Conservation (phyloP, 371 early-diverging fungal genomes). For the Mucor plumbeus region DNA sequence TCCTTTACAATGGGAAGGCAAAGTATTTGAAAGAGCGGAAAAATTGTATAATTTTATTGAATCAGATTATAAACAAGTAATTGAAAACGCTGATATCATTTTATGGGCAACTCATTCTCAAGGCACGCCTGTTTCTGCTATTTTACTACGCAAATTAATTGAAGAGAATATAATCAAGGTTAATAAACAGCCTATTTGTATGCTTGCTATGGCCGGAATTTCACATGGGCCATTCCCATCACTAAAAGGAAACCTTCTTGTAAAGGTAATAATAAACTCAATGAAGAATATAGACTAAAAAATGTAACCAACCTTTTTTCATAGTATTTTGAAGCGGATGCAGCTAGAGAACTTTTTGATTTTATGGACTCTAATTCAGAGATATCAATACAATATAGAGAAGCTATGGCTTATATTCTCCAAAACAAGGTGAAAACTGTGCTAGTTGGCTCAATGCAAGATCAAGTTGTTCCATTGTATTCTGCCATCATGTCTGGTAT, state of each 20-base stretch:
- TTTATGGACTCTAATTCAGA: conserved; percentile 79
- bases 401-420: conserved; percentile 71
- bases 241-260: conserved; percentile 77
- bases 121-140: conserved; percentile 76
- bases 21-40: conserved; percentile 82
- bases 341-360: conserved; percentile 91
- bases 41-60: conserved; percentile 67
- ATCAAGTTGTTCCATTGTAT: conserved; percentile 94
- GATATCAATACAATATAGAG: conserved; percentile 68
- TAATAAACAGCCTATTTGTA: conserved; percentile 37
- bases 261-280: conserved; percentile 47
- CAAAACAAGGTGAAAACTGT: conserved; percentile 71
- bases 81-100: conserved; percentile 76
- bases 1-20: conserved; percentile 91
- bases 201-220: conserved; percentile 69
- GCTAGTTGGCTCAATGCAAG: conserved; percentile 81
- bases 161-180: too few relatives aligned
- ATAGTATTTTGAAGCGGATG: conserved; percentile 86
- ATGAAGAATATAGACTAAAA: too few relatives aligned
- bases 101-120: conserved; percentile 91
- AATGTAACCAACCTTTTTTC: background rate
- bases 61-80: conserved; percentile 45
- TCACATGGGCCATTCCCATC: conserved; percentile 83
- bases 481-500: conserved; percentile 87
- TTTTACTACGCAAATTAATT: conserved; percentile 37